Evolutionary conservation across 257 asterid genomes (phyloP), one percentile per base, ranked within the genome.

Genomic region (Leonotis leonurus): DNA sequence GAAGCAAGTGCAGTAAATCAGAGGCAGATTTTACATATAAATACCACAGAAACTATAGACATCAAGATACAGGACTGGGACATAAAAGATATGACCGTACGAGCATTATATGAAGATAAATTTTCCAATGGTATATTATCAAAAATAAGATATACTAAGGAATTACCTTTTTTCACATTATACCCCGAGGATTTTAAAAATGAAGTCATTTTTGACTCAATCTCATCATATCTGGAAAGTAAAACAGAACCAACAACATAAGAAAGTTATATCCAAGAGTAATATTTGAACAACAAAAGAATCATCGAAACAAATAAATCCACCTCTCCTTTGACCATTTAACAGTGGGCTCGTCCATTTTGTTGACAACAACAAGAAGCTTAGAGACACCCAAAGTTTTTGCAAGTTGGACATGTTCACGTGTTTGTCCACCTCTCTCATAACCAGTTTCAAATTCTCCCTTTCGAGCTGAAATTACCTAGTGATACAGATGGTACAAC

Each of bases 341-440:
- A 22, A 93, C 99, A 46, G 97, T 93, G 68, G 89, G 94, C n/a
- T 93, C 99, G 9, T 89, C 99, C 99, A 93, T 93, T 77, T 93
- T 93, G 79, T 93, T 93, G 56, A 93, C 95, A 57, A 83, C 99
- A 56, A 93, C 94, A 40, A 93, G 78, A 67, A 93, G 82, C 87
- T 87, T 93, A 60, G 97, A 66, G 57, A 93, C 97, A 14, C 96
- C 97, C 60, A 93, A 78, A 27, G 99, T 93, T 80, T 89, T 93
- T 37, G 99, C 99, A 54, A 93, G 95, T 62, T 86, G 99, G 59
- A 93, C 99, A 65, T 89, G 97, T 67, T 93, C 99, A 32, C 99
- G 93, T 45, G 99, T 93, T 78, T 93, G 99, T 29, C 97, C 99
- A 76, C 99, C 97, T 83, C 88, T 89, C 81, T 93, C 97, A 69